A percentile compares a stretch with the other conserved stretches of the same genome.
Evolutionary conservation across 768 basidiomycete species (phyloP).

Genomic region (Kwoniella pini): DNA sequence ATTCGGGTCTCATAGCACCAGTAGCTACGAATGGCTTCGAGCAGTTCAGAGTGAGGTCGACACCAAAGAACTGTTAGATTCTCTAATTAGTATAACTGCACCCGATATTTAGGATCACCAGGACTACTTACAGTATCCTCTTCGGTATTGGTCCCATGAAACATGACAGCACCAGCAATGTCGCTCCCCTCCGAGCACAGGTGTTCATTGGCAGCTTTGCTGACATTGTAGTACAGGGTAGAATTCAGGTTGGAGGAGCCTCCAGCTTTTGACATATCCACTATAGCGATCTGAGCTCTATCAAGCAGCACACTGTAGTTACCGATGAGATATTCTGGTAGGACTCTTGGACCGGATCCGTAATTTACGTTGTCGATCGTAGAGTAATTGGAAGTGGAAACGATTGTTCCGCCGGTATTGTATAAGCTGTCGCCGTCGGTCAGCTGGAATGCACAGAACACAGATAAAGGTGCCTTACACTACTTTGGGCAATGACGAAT

Average conservation of each 20-base stretch:
- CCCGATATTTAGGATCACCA: too few species aligned
- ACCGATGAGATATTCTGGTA: slow-evolving; percentile 10
- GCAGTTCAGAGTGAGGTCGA: slow-evolving; percentile 52
- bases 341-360: slow-evolving; percentile 8
- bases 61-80: slow-evolving; percentile 14
- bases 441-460: too few species aligned
- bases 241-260: slow-evolving; percentile 21
- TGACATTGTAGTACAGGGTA: slow-evolving; percentile 17
- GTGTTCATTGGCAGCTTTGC: slow-evolving; percentile 35
- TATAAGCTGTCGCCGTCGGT: slow-evolving; percentile 16
- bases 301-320: slow-evolving; percentile 16
- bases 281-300: slow-evolving; percentile 22
- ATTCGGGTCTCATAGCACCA: slow-evolving; percentile 53
- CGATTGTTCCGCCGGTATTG: slow-evolving; percentile 25
- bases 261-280: slow-evolving; percentile 11
- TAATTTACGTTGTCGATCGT: slow-evolving; percentile 26
- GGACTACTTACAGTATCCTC: slow-evolving; percentile 46
- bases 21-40: slow-evolving; percentile 49
- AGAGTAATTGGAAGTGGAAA: slow-evolving; percentile 14
- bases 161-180: slow-evolving; percentile 41
- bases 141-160: slow-evolving; percentile 46
- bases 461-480: slow-evolving; percentile 1
- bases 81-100: too few species aligned
- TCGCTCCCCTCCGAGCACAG: slow-evolving; percentile 37
- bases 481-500: slow-evolving; percentile 14